Evolutionary conservation across 768 basidiomycete genomes (phyloP).

Genomic region (Boletus rubropictus): DNA sequence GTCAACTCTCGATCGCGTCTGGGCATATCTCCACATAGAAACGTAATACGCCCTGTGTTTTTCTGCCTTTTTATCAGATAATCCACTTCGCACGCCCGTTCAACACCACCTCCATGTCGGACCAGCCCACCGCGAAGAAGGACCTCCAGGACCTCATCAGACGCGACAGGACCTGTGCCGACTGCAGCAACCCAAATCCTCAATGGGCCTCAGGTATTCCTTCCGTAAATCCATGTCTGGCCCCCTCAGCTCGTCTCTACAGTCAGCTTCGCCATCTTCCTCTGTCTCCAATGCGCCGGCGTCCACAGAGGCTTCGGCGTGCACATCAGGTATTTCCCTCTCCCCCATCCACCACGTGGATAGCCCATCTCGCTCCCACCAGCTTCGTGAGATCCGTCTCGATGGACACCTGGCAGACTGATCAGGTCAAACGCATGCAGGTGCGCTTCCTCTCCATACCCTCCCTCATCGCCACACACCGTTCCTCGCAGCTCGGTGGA

Average conservation of each 20-base stretch:
- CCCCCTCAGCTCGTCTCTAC: background rate
- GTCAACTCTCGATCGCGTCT: background rate
- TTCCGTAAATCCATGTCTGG: background rate
- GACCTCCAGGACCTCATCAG: constrained; percentile 70
- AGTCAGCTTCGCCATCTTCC: constrained; percentile 76
- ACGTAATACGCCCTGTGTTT: background rate
- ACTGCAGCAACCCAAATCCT: constrained; percentile 86
- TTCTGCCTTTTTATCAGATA: constrained; percentile 1
- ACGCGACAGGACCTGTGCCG: constrained; percentile 71
- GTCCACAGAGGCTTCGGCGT: constrained; percentile 89
- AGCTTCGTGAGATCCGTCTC: constrained; percentile 91
- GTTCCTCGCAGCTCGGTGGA: constrained; percentile 64
- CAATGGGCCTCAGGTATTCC: constrained; percentile 85
- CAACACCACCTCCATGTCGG: constrained; percentile 6
- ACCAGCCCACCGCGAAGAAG: constrained; percentile 49
- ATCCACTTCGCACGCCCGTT: background rate
- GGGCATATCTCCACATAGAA: background rate
- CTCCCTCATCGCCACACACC: constrained; percentile 9
- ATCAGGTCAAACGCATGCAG: constrained; percentile 88
- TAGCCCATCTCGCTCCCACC: constrained; percentile 10
- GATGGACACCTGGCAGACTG: constrained; percentile 95
- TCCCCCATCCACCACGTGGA: background rate
- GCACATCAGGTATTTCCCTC: constrained; percentile 61
- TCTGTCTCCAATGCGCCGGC: constrained; percentile 87
- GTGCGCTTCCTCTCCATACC: constrained; percentile 37